A percentile compares a stretch with the other conserved stretches of the same genome.
phyloP scores from a whole-genome alignment of 768 basidiomycete species.

The Leucosporidium yakuticum region DNA sequence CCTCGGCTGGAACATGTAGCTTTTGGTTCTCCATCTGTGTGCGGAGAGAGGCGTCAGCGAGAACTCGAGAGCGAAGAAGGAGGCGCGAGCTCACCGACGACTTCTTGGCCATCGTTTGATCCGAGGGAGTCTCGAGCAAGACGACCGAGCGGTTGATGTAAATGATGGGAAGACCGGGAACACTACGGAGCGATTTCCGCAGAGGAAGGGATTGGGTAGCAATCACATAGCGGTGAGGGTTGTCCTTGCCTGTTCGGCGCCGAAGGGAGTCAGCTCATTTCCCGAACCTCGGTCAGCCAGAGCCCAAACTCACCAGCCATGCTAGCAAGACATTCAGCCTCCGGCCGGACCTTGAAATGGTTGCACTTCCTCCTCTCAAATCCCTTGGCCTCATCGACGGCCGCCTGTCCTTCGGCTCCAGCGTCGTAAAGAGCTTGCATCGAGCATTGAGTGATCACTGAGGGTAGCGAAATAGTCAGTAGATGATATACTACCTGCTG shows the following conservation, averaged over 20 bases:
- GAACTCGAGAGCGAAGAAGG: constrained; percentile 7
- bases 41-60: background rate
- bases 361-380: constrained; percentile 95
- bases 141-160: constrained; percentile 86
- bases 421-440: constrained; percentile 82
- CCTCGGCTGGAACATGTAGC: constrained; percentile 51
- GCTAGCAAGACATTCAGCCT: constrained; percentile 71
- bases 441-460: constrained; percentile 97
- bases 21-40: constrained; percentile 58
- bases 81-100: constrained; percentile 50
- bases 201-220: constrained; percentile 75
- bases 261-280: background rate
- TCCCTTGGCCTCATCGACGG: constrained; percentile 81
- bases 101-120: constrained; percentile 66
- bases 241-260: constrained; percentile 57
- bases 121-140: constrained; percentile 84
- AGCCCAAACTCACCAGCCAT: constrained; percentile 79
- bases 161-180: constrained; percentile 81
- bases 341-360: constrained; percentile 64
- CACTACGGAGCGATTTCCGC: constrained; percentile 59
- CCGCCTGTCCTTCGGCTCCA: constrained; percentile 54
- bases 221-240: constrained; percentile 87
- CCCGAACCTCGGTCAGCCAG: too few species aligned
- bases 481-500: too few species aligned
- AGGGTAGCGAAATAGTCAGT: background rate